Conservation (phyloP, 192 early-diverging fungal genomes). For the Backusella mclennaniae region DNA sequence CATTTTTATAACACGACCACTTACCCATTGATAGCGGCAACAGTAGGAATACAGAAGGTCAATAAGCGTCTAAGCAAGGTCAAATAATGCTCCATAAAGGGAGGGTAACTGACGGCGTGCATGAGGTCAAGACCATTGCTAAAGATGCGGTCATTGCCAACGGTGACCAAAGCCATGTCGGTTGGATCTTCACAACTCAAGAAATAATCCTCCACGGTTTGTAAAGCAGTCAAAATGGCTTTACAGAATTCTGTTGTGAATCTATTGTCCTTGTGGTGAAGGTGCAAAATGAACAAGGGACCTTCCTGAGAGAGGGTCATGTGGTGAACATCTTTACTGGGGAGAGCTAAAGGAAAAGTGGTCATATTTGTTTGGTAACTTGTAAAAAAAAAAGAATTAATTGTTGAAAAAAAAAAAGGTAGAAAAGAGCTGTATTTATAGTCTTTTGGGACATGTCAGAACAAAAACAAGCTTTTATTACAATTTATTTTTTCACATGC, state of each 20-base stretch:
- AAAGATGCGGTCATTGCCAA: constrained; percentile 67
- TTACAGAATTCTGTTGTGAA: constrained; percentile 58
- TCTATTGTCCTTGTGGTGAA: constrained; percentile 68
- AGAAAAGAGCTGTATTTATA: not conserved
- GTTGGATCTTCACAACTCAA: constrained; percentile 36
- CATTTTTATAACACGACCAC: not conserved
- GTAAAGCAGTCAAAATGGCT: constrained; percentile 58
- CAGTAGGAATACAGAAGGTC: constrained; percentile 66
- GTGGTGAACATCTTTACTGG: constrained; percentile 21
- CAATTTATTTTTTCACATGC: not conserved
- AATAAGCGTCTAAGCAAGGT: constrained; percentile 60
- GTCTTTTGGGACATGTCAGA: not conserved
- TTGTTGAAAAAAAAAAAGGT: not conserved
- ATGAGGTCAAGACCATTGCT: constrained; percentile 66
- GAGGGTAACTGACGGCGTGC: constrained; percentile 36
- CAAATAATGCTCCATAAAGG: constrained; percentile 54
- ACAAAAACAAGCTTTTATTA: too few relatives aligned
- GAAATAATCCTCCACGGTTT: constrained; percentile 49
- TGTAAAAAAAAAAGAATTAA: not conserved
- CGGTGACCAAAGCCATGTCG: constrained; percentile 61
- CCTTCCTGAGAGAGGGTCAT: constrained; percentile 38
- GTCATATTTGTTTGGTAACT: not conserved
- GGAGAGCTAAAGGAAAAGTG: constrained; percentile 25
- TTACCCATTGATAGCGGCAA: constrained; percentile 72
- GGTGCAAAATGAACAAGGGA: constrained; percentile 60